Evolutionary conservation across 2,329 filamentous ascomycete genomes (phyloP), one percentile per base, ranked within the genome.

Genomic region (Aureobasidium leucospermi): DNA sequence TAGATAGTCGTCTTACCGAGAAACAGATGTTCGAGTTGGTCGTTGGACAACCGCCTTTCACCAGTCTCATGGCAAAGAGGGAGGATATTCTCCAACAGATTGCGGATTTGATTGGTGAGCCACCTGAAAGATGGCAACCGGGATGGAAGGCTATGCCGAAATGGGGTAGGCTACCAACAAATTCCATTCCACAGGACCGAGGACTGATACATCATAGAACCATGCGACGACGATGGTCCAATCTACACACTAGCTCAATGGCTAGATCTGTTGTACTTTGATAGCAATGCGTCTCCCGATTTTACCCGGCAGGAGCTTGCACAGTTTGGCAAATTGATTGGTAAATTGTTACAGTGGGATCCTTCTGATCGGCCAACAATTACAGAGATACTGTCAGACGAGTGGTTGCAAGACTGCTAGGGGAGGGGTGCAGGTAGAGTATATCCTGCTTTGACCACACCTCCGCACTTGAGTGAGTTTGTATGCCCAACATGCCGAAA

Each of bases 31-130:
- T 76, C 62, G 71, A 76, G 63, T 67, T 76, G 23, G 65, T 76
- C 19, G 65, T 66, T 2, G 72, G 73, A 15, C 70, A 75, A 47
- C 71, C 72, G 9, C 71, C 69, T 2, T 75, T 76, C 52, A 71
- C 74, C 46, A 72, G 65, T 60, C 63, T 73, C 60, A 65, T 74
- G 59, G 66, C 64, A 63, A 74, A 70, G 6, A 69, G 68, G 15
- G 36, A 61, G 32, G 68, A 68, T 9, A 65, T 76, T 7, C 65
- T 72, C 0, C 64, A 58, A 6, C 70, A 76, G 62, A 75, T 76
- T 71, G 65, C 66, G 9, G 70, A 75, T 60, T 67, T 68, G 45
- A 63, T 65, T 19, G 70, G 59, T 51, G 65, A 67, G 15, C 62
- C 75, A 58, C 72, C 73, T 53, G 61, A 69, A 60, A 67, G 67